Percentiles rank a stretch among this genome's conserved stretches.
Conservation (phyloP, 2,329 filamentous ascomycete species). For the Stagonosporopsis rhizophila region DNA sequence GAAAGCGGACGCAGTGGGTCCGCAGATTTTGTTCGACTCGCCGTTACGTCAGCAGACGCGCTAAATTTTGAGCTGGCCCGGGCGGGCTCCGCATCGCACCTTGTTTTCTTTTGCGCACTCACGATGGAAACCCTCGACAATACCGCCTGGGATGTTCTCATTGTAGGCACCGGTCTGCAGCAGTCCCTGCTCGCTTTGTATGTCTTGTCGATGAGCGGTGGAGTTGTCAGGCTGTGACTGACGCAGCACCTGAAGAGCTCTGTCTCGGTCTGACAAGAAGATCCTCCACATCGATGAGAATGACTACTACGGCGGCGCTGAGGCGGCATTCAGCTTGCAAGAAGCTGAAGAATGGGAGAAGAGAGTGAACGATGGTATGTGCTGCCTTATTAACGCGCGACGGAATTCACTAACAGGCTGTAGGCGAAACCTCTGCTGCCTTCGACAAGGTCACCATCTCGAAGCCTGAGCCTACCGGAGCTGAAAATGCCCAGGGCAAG, state of each 20-base stretch:
- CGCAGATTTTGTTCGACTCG: slow-evolving; percentile 32
- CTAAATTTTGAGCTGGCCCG: slow-evolving; percentile 29
- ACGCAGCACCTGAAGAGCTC: slow-evolving; percentile 76
- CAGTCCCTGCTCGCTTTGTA: slow-evolving; percentile 63
- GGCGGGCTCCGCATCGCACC: slow-evolving; percentile 23
- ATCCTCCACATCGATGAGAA: slow-evolving; percentile 89
- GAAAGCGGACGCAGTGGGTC: background rate
- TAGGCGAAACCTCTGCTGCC: slow-evolving; percentile 29
- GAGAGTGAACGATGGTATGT: slow-evolving; percentile 47
- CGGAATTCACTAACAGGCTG: slow-evolving; percentile 13
- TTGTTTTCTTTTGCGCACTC: slow-evolving; percentile 24
- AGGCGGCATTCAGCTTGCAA: slow-evolving; percentile 84
- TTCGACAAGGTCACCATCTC: slow-evolving; percentile 44
- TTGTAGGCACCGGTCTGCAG: slow-evolving; percentile 60
- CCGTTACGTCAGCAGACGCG: slow-evolving; percentile 38
- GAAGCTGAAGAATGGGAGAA: slow-evolving; percentile 80
- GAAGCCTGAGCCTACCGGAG: slow-evolving; percentile 30
- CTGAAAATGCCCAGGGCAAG: slow-evolving; percentile 43
- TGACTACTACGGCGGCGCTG: slow-evolving; percentile 84
- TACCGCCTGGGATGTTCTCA: slow-evolving; percentile 61
- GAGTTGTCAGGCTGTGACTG: slow-evolving; percentile 68
- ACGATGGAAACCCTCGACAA: slow-evolving; percentile 59
- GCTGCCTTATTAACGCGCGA: background rate
- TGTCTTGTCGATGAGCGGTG: slow-evolving; percentile 29
- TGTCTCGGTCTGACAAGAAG: slow-evolving; percentile 91